phyloP scores from a whole-genome alignment of 331 rosid genomes.

The Quercus lobata region DNA sequence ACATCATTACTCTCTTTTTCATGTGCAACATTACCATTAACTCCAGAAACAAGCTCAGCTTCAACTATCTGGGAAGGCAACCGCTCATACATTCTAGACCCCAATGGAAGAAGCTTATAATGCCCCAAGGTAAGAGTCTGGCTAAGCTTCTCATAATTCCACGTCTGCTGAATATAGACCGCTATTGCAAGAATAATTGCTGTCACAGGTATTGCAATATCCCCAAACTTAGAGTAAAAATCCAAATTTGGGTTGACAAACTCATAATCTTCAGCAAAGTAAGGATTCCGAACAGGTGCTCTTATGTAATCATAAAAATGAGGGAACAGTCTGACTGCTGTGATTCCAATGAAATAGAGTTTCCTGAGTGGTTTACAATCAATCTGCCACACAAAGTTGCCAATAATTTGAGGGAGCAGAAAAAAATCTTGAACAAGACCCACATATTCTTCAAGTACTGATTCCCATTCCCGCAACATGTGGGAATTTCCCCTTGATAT shows the following conservation, averaged over 20 bases:
- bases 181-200: conserved; percentile 57
- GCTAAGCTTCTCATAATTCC: conserved; percentile 65
- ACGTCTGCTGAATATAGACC: conserved; percentile 71
- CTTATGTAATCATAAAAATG: conserved; percentile 68
- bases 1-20: conserved; percentile 41
- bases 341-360: conserved; percentile 73
- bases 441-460: conserved; percentile 66
- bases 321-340: conserved; percentile 78
- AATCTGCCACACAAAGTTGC: conserved; percentile 85
- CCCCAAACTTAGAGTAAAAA: conserved; percentile 74
- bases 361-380: conserved; percentile 69
- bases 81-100: conserved; percentile 64
- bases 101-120: conserved; percentile 55
- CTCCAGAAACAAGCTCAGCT: conserved; percentile 69
- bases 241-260: conserved; percentile 65
- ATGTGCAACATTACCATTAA: conserved; percentile 28
- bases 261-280: conserved; percentile 61
- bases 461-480: conserved; percentile 45
- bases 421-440: conserved; percentile 90
- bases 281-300: conserved; percentile 61
- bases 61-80: conserved; percentile 58
- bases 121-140: conserved; percentile 44
- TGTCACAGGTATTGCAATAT: conserved; percentile 60
- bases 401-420: conserved; percentile 79
- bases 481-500: conserved; percentile 28